These are phyloP conservation scores for Alternaria conjuncta DNA, from an alignment of 2,329 filamentous ascomycete genomes.

Conservation along the genomic window DNA sequence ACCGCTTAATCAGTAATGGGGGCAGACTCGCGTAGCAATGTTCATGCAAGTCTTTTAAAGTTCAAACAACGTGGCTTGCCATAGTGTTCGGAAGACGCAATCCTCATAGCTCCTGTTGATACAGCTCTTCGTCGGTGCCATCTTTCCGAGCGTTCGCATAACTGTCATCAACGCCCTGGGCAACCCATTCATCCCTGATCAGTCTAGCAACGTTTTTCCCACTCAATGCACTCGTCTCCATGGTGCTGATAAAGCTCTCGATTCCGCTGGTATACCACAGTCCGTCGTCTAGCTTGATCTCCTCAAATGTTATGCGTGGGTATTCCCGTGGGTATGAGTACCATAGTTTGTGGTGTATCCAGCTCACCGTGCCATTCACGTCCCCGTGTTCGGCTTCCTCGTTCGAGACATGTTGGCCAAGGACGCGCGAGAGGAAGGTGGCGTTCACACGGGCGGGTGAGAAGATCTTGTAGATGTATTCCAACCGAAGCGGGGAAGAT, in stretches of 20 bases:
- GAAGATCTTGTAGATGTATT: slow-evolving; percentile 73
- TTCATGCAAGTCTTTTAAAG: background rate
- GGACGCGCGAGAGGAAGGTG: slow-evolving; percentile 56
- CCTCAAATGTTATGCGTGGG: slow-evolving; percentile 88
- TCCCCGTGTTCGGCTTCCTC: slow-evolving; percentile 39
- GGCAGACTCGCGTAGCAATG: background rate
- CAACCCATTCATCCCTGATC: slow-evolving; percentile 66
- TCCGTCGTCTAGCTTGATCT: slow-evolving; percentile 69
- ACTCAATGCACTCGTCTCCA: slow-evolving; percentile 95
- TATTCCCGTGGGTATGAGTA: slow-evolving; percentile 83
- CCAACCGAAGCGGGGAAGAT: slow-evolving; percentile 39
- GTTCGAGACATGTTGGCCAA: slow-evolving; percentile 50
- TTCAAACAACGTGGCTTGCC: background rate
- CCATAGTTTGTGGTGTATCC: slow-evolving; percentile 66
- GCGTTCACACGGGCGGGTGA: slow-evolving; percentile 59
- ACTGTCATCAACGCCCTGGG: background rate
- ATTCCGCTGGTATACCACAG: slow-evolving; percentile 75
- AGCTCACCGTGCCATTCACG: slow-evolving; percentile 40
- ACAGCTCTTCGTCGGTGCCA: background rate
- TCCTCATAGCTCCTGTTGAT: slow-evolving; percentile 2
- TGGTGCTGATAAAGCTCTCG: slow-evolving; percentile 93
- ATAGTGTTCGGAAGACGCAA: background rate
- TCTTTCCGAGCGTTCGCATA: background rate
- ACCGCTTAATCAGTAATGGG: background rate
- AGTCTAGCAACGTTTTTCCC: slow-evolving; percentile 82